Evolutionary conservation across 176 grass and related monocot genomes (phyloP).

Genomic region (Poa pratensis): DNA sequence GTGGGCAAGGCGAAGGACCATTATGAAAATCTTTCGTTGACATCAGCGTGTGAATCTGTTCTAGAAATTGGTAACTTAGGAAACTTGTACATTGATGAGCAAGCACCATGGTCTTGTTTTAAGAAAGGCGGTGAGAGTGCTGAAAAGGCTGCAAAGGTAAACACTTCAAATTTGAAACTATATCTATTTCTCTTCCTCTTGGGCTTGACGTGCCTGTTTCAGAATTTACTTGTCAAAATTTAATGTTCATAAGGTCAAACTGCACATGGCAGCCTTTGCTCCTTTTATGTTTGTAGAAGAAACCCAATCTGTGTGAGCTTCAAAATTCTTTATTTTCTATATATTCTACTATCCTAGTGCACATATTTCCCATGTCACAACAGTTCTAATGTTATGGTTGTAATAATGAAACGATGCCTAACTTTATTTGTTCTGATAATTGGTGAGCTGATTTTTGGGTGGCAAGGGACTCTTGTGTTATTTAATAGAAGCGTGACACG

Average conservation of each 20-base stretch:
- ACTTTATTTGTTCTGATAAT: not conserved
- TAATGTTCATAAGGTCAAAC: constrained; percentile 13
- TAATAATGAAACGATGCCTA: constrained; percentile 7
- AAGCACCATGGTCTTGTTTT: constrained; percentile 92
- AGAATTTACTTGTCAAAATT: constrained; percentile 5
- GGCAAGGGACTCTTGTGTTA: not conserved
- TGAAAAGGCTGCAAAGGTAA: constrained; percentile 93
- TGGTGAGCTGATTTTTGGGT: not conserved
- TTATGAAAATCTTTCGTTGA: constrained; percentile 85
- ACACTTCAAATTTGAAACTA: constrained; percentile 10
- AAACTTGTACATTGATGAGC: constrained; percentile 87
- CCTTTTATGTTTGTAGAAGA: constrained; percentile 15
- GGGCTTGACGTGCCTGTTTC: constrained; percentile 4
- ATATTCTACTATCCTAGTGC: not conserved
- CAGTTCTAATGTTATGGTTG: not conserved
- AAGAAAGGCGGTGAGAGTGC: constrained; percentile 81
- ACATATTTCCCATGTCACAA: not conserved
- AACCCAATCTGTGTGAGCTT: not conserved
- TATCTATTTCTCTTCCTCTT: constrained; percentile 28
- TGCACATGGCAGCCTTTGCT: not conserved
- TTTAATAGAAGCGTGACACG: not conserved
- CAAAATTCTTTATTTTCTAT: constrained; percentile 25
- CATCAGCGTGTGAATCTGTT: constrained; percentile 83
- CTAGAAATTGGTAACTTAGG: constrained; percentile 86
- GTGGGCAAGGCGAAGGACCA: constrained; percentile 66